Conservation (phyloP, 108 stramenopile species). For the Nitzschia inconspicua region DNA sequence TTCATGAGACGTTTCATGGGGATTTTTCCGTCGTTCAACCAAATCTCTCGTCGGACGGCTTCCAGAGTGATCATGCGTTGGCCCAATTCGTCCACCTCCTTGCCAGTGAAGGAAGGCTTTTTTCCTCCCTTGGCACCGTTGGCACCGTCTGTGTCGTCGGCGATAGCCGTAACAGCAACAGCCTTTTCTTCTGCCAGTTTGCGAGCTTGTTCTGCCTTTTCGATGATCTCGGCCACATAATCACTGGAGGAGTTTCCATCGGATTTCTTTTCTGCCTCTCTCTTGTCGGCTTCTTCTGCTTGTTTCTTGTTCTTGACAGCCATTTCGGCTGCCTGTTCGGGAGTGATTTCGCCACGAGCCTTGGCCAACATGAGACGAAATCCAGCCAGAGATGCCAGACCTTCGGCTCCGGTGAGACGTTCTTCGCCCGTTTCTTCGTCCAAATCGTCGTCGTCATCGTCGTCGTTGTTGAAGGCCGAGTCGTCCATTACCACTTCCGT, state of each 20-base stretch:
- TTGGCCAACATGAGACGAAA: constrained; percentile 74
- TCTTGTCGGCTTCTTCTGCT: constrained; percentile 17
- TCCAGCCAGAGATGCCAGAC: constrained; percentile 74
- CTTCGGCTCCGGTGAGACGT: constrained; percentile 48
- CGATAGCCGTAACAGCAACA: neutral
- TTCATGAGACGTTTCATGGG: constrained; percentile 74
- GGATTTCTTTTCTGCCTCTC: constrained; percentile 26
- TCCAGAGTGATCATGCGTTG: constrained; percentile 67
- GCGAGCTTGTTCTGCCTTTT: constrained; percentile 50
- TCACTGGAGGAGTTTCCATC: constrained; percentile 19
- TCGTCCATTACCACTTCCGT: constrained; percentile 60
- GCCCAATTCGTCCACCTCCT: constrained; percentile 67
- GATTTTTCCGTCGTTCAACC: constrained; percentile 74
- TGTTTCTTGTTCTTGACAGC: constrained; percentile 32
- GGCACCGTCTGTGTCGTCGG: constrained; percentile 16
- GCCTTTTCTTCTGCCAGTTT: constrained; percentile 23
- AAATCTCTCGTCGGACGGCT: constrained; percentile 80
- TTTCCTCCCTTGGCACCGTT: constrained; percentile 13
- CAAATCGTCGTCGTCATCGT: constrained; percentile 47
- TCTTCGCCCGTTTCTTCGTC: constrained; percentile 48
- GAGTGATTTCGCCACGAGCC: constrained; percentile 58
- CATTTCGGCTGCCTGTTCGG: constrained; percentile 29
- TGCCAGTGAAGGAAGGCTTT: constrained; percentile 8
- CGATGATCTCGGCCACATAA: constrained; percentile 53
- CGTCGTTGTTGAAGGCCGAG: constrained; percentile 46